Evolutionary conservation across 805 yeast genomes (phyloP).

Genomic region (Candida coquimbonensis): DNA sequence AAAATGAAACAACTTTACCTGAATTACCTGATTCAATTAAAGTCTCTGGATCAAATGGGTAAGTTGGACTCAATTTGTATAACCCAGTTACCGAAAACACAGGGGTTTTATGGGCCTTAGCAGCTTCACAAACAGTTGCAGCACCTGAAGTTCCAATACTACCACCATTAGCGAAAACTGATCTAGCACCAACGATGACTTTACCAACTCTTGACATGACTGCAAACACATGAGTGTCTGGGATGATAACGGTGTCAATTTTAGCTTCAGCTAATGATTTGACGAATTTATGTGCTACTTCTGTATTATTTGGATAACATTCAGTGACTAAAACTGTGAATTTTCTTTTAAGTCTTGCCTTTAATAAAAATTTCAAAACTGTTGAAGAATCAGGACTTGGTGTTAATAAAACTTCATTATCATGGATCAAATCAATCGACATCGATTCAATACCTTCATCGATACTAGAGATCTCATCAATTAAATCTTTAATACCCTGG

Average conservation of each 20-base stretch:
- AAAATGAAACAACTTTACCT: conserved; percentile 77
- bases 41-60: conserved; percentile 75
- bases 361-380: conserved; percentile 75
- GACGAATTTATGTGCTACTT: conserved; percentile 71
- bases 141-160: conserved; percentile 86
- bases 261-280: conserved; percentile 74
- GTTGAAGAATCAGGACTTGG: conserved; percentile 95
- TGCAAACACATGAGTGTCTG: conserved; percentile 89
- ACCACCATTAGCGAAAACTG: conserved; percentile 96
- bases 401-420: conserved; percentile 74
- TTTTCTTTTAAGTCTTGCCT: conserved; percentile 83
- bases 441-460: conserved; percentile 88
- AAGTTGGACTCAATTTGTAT: conserved; percentile 85
- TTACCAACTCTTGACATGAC: conserved; percentile 97
- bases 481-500: conserved; percentile 85
- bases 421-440: conserved; percentile 91
- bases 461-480: conserved; percentile 84
- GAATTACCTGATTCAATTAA: conserved; percentile 91
- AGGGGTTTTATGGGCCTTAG: conserved; percentile 92
- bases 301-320: conserved; percentile 83
- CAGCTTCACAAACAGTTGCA: conserved; percentile 90
- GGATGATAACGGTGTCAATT: conserved; percentile 84
- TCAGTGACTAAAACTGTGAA: conserved; percentile 92
- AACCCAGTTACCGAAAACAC: conserved; percentile 93
- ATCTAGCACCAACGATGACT: conserved; percentile 85